Base-by-base conservation (phyloP, 164 flowering plant species). In the Platanus orientalis region DNA sequence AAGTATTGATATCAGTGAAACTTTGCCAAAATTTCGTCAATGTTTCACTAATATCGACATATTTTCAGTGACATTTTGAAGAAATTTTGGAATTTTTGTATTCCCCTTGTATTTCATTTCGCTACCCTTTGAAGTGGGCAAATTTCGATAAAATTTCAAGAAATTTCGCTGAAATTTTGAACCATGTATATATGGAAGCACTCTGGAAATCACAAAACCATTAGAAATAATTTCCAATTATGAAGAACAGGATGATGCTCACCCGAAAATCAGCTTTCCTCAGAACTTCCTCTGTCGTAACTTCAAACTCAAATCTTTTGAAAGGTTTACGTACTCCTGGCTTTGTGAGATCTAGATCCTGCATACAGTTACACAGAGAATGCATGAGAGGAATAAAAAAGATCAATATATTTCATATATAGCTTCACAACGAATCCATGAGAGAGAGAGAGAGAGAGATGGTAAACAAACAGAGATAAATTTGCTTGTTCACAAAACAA, bases 221-320 rank as follows among this genome's bases (percentile, higher is more conserved):
- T 14, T 32, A 58, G 47, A n/a, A 39, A 40, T 13, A 25, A 34
- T 25, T 16, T 34, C 29, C 2, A 40, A 42, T 25, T 40, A 34
- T 14, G 29, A 11, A 51, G 36, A 56, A 56, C 26, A 17, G 29
- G 13, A 7, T 44, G 9, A 54, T 57, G 57, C 72, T 72, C 57
- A 90, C 97, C 90, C 94, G 80, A 73, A 93, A 93, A 80, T 90
- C 96, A 60, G 97, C 97, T 74, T 84, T 83, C 40, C 65, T 71
- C 36, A 90, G 71, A 69, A 82, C 98, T 67, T 88, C 92, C 66
- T 81, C 73, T 5, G 92, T 90, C 24, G 93, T 88, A 29, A 70
- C 73, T 61, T 83, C 75, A 71, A 87, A 90, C 59, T 80, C 89
- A 0, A 0, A 0, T 67, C 77, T 73, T 69, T 58, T 78, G 29